These are phyloP conservation scores for Metarhizium brunneum DNA, from an alignment of 2,329 filamentous ascomycete species.

Conservation along the genomic window DNA sequence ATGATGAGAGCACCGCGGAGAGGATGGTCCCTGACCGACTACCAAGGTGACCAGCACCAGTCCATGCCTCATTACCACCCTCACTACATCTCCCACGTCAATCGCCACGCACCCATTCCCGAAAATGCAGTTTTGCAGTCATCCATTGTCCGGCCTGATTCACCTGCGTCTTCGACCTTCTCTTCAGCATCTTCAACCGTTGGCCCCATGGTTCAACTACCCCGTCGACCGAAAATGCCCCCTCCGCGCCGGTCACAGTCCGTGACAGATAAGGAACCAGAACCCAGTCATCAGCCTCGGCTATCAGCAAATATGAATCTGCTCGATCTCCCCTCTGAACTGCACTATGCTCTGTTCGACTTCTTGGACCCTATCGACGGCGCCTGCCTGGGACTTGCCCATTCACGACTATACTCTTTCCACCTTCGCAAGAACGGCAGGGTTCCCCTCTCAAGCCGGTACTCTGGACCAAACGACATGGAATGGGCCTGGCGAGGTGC, in stretches of 20 bases:
- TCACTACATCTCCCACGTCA: conserved; percentile 13
- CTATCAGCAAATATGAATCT: conserved; percentile 38
- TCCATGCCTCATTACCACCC: conserved; percentile 1
- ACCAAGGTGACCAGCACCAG: conserved; percentile 22
- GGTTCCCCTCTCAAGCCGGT: conserved; percentile 47
- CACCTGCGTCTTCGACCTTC: conserved; percentile 1
- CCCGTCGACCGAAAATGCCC: conserved; percentile 27
- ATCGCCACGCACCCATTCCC: conserved; percentile 23
- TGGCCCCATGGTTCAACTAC: conserved; percentile 13
- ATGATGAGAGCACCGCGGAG: conserved; percentile 31
- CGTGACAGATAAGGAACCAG: conserved; percentile 51
- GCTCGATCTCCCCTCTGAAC: conserved; percentile 45
- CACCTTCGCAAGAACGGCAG: conserved; percentile 46
- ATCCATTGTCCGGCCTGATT: conserved; percentile 3
- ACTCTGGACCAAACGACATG: conserved; percentile 51
- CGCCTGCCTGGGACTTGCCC: conserved; percentile 51
- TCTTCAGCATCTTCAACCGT: conserved; percentile 6
- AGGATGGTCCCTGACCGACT: conserved; percentile 38
- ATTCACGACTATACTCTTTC: conserved; percentile 48
- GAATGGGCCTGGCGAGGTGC: conserved; percentile 56
- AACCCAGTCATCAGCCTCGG: conserved; percentile 38
- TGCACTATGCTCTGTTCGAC: conserved; percentile 52
- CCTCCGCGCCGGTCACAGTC: conserved; percentile 48
- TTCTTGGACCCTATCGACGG: conserved; percentile 56
- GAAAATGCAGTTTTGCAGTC: conserved; percentile 19